phyloP scores from a whole-genome alignment of 2,329 filamentous ascomycete species.

The Fusarium piperis region DNA sequence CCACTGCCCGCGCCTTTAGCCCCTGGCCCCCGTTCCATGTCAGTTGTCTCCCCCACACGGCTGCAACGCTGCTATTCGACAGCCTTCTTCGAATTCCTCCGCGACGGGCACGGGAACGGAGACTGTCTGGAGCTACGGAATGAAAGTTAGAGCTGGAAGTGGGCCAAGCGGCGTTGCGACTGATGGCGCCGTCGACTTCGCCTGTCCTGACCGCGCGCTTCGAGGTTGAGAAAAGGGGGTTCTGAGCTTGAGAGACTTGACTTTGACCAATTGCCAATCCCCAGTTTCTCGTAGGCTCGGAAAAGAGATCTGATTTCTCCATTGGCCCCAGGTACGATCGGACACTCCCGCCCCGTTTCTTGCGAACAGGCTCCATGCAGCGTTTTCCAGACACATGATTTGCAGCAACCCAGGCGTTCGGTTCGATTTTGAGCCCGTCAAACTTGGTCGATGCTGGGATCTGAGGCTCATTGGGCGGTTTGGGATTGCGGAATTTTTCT shows the following conservation, averaged over 20 bases:
- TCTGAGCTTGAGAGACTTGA: slow-evolving; percentile 7
- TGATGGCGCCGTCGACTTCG: slow-evolving; percentile 9
- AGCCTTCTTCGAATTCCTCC: slow-evolving; percentile 22
- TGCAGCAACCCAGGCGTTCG: slow-evolving; percentile 42
- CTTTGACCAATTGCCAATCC: slow-evolving; percentile 26
- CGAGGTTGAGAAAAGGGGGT: slow-evolving; percentile 4
- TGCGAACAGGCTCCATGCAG: slow-evolving; percentile 40
- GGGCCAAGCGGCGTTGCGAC: slow-evolving; percentile 1
- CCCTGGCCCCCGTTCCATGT: slow-evolving; percentile 39
- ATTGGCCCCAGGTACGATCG: slow-evolving; percentile 42
- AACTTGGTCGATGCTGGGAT: slow-evolving; percentile 18
- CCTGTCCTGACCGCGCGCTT: slow-evolving; percentile 17
- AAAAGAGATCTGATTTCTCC: slow-evolving; percentile 31
- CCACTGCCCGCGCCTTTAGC: slow-evolving; percentile 20
- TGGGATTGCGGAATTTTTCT: slow-evolving; percentile 22
- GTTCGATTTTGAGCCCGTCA: slow-evolving; percentile 34
- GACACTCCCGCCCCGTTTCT: slow-evolving; percentile 34
- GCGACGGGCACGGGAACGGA: slow-evolving; percentile 15
- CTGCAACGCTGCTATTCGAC: slow-evolving; percentile 31
- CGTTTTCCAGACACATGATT: slow-evolving; percentile 46
- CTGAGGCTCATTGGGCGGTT: slow-evolving; percentile 30
- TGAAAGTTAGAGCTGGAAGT: slow-evolving; percentile 15
- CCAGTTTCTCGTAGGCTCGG: slow-evolving; percentile 25
- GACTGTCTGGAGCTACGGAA: slow-evolving; percentile 6
- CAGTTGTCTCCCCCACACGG: slow-evolving; percentile 40